Evolutionary conservation across 495 filamentous ascomycete genomes (phyloP).

Genomic region (Amphirosellinia nigrospora): DNA sequence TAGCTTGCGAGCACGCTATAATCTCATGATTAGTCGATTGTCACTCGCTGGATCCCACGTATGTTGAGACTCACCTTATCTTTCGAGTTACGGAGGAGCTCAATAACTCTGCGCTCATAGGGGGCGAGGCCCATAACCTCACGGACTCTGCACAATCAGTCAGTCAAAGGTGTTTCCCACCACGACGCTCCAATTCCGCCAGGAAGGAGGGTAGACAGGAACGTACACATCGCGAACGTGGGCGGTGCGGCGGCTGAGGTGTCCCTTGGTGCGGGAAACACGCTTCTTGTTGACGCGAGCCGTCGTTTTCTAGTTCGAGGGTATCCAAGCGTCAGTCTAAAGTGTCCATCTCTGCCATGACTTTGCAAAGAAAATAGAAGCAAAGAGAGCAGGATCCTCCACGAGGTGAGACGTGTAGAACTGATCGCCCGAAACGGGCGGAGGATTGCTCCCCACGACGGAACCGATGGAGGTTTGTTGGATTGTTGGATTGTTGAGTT

Average conservation of each 20-base stretch:
- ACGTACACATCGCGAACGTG: constrained; percentile 70
- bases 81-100: constrained; percentile 97
- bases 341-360: constrained; percentile 41
- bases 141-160: constrained; percentile 75
- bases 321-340: constrained; percentile 43
- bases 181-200: not conserved
- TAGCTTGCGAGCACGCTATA: constrained; percentile 87
- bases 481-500: constrained; percentile 6
- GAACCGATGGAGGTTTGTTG: constrained; percentile 5
- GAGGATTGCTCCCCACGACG: constrained; percentile 9
- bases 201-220: not conserved
- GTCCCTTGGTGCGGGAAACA: constrained; percentile 88
- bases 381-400: constrained; percentile 62
- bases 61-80: constrained; percentile 64
- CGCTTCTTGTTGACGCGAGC: constrained; percentile 82
- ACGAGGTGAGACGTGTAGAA: constrained; percentile 62
- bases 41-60: not conserved
- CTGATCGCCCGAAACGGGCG: constrained; percentile 26
- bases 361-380: constrained; percentile 31
- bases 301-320: constrained; percentile 78
- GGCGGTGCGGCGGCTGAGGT: constrained; percentile 87
- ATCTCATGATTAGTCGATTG: not conserved
- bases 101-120: constrained; percentile 97
- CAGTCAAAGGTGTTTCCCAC: not conserved
- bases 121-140: constrained; percentile 94